These are phyloP conservation scores for Bonnemaisonia californica DNA, from an alignment of 31 red algal genomes.

Conservation along the genomic window DNA sequence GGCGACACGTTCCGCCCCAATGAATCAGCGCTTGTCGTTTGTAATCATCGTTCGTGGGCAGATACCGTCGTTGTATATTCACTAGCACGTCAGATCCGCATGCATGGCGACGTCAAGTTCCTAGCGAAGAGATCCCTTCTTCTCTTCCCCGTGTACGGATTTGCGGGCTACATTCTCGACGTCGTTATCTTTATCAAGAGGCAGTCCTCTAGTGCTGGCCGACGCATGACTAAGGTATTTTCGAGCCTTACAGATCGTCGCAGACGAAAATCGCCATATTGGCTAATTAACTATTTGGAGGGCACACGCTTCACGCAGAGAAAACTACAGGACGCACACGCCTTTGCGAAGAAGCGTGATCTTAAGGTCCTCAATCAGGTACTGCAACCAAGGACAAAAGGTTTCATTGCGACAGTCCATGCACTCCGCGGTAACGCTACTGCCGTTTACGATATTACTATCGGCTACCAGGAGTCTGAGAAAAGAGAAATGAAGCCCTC, in stretches of 20 bases:
- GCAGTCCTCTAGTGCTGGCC: constrained; percentile 64
- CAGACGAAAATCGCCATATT: constrained; percentile 64
- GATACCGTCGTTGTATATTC: constrained; percentile 89
- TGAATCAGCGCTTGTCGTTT: constrained; percentile 78
- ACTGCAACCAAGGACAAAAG: constrained; percentile 81
- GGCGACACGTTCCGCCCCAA: constrained; percentile 70
- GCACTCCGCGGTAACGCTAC: constrained; percentile 49
- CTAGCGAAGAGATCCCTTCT: constrained; percentile 88
- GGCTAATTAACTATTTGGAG: constrained; percentile 91
- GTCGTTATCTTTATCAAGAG: constrained; percentile 91
- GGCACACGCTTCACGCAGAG: constrained; percentile 77
- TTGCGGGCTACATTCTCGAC: constrained; percentile 79
- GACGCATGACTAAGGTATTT: constrained; percentile 49
- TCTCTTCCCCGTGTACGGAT: constrained; percentile 82
- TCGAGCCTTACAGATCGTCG: constrained; percentile 59
- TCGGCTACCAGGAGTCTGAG: constrained; percentile 72
- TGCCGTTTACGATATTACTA: constrained; percentile 92
- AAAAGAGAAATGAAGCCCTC: constrained; percentile 44
- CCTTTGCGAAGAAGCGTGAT: constrained; percentile 78
- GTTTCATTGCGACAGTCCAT: constrained; percentile 70
- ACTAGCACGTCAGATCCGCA: constrained; percentile 77
- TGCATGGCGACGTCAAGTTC: constrained; percentile 93
- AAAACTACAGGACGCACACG: constrained; percentile 69
- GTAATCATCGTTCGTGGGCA: constrained; percentile 90
- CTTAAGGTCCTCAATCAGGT: constrained; percentile 74